Evolutionary conservation across 2,329 filamentous ascomycete genomes (phyloP).

Genomic region (Colletotrichum noveboracense): DNA sequence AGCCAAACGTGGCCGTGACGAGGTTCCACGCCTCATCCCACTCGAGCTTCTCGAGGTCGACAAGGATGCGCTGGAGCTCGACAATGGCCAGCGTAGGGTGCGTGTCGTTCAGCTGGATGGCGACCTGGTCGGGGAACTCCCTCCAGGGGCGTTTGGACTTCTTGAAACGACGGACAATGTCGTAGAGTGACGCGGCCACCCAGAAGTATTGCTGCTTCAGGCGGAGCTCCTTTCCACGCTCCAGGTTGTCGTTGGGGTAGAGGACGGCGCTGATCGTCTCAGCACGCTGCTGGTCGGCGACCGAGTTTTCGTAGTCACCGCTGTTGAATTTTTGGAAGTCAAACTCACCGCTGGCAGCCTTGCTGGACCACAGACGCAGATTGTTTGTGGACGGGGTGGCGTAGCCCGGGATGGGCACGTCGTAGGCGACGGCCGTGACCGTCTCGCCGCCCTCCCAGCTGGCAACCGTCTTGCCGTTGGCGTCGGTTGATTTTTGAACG

Average conservation of each 20-base stretch:
- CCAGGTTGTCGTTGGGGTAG: constrained; percentile 97
- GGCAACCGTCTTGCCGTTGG: constrained; percentile 74
- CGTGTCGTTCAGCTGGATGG: constrained; percentile 97
- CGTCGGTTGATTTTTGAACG: constrained; percentile 77
- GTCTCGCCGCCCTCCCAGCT: constrained; percentile 94
- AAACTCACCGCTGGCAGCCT: constrained; percentile 95
- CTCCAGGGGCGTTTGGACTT: constrained; percentile 91
- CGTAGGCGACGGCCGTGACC: constrained; percentile 91
- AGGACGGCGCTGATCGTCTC: constrained; percentile 98
- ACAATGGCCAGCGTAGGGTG: constrained; percentile 96
- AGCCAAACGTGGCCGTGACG: constrained; percentile 82
- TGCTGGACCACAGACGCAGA: constrained; percentile 95
- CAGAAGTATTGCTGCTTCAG: constrained; percentile 99
- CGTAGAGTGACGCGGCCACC: constrained; percentile 95
- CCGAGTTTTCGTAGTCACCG: constrained; percentile 96
- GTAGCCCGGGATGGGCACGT: constrained; percentile 91
- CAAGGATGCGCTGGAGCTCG: constrained; percentile 89
- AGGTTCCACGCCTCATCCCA: constrained; percentile 94
- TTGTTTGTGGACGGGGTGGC: constrained; percentile 94
- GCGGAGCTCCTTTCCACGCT: constrained; percentile 94
- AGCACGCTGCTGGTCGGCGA: constrained; percentile 97
- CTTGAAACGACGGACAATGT: constrained; percentile 98
- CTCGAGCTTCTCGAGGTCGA: constrained; percentile 87
- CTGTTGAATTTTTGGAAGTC: constrained; percentile 99
- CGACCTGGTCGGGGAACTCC: constrained; percentile 92